Base-by-base conservation (phyloP, 305 asterid genomes). In the Solanum hybrid region DNA sequence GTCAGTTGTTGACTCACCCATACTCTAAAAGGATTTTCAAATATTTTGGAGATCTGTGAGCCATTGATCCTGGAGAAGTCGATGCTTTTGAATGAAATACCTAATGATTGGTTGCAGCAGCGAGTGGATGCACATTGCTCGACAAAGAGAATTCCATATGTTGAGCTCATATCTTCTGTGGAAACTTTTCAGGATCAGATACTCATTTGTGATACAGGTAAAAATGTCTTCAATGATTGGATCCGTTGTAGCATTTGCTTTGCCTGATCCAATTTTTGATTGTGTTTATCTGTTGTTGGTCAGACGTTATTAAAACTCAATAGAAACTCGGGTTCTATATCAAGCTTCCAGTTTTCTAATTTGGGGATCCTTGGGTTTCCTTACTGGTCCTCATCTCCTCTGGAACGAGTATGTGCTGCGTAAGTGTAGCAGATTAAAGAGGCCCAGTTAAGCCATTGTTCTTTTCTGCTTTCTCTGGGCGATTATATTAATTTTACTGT, bases 341-440 rank as follows among this genome's bases (percentile, higher is more conserved):
- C 95, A 85, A 91, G 92, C 93, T 94, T 95, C 89, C 94, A 84
- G 38, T 93, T 95, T 87, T 95, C 98, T 70, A 96, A 96, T 91
- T 97, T 96, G 83, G 96, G 95, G 73, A 78, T 89, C 92, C 95
- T 96, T 91, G 99, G 99, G 90, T 94, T 97, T 91, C 99, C 99
- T 89, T 96, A 95, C 92, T 97, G 98, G 99, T 91, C 95, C 29
- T 84, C 93, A 86, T 92, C 90, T 89, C 93, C 97, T 90, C 92
- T 95, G 90, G 99, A 96, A 92, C 89, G 91, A 88, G 96, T 95
- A 70, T 96, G 91, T 91, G 88, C 96, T 73, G 88, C 51, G 99
- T 96, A 93, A 94, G 97, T 92, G 89, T 65, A 26, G n/a, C 72
- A 36, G 29, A 51, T 79, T 37, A 39, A 90, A 26, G 75, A 90